Conservation (phyloP, 768 basidiomycete genomes). For the Russula vinacea region DNA sequence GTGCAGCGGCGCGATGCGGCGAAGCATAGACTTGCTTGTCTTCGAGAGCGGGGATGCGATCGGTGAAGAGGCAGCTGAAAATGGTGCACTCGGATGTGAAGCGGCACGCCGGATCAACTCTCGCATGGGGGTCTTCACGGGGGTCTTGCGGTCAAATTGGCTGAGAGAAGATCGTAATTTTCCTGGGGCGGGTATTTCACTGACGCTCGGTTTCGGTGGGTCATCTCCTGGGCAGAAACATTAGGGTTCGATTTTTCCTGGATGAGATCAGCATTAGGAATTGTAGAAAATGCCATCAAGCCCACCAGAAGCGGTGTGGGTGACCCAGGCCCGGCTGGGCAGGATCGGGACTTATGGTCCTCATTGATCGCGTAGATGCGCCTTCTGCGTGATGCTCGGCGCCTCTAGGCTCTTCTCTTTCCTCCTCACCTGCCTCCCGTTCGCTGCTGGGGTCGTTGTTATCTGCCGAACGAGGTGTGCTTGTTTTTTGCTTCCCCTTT, state of each 20-base stretch:
- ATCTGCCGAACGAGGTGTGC: background rate
- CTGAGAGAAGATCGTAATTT: slow-evolving; percentile 24
- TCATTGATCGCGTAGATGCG: background rate
- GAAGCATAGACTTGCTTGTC: slow-evolving; percentile 57
- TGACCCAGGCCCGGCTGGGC: background rate
- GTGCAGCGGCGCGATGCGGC: slow-evolving; percentile 72
- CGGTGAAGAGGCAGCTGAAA: slow-evolving; percentile 37
- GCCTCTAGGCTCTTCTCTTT: background rate
- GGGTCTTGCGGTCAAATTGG: slow-evolving; percentile 43
- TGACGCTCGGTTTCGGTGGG: background rate
- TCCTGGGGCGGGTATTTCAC: slow-evolving; percentile 8
- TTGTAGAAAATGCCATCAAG: background rate
- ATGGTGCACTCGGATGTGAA: slow-evolving; percentile 63
- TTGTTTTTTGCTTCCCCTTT: slow-evolving; percentile 28
- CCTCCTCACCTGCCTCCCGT: background rate
- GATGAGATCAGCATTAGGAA: background rate
- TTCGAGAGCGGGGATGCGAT: slow-evolving; percentile 66
- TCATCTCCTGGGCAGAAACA: background rate
- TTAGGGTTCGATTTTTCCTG: slow-evolving; percentile 11
- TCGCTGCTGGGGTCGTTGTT: background rate
- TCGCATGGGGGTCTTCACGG: slow-evolving; percentile 67
- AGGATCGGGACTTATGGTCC: background rate
- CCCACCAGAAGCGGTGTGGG: slow-evolving; percentile 1
- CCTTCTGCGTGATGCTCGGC: background rate
- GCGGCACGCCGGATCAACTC: slow-evolving; percentile 73